phyloP scores from a whole-genome alignment of 495 filamentous ascomycete species.

The Penicillium longicatenatum region DNA sequence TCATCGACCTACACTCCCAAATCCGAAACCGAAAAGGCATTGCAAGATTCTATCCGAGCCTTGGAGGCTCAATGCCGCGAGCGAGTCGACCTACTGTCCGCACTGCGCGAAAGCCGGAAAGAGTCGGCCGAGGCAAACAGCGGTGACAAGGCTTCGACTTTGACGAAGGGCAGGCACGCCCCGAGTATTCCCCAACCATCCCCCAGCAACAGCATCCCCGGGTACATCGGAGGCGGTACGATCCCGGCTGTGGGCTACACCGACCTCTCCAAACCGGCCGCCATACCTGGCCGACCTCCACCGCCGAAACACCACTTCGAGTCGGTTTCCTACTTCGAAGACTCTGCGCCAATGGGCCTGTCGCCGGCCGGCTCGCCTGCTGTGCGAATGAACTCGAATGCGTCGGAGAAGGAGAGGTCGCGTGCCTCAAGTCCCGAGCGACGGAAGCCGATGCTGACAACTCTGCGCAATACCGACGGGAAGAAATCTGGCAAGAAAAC shows the following conservation, averaged over 20 bases:
- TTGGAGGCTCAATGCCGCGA: conserved; percentile 95
- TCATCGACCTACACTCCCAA: conserved; percentile 69
- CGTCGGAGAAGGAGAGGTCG: conserved; percentile 50
- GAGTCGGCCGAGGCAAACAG: conserved; percentile 50
- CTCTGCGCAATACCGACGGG: conserved; percentile 64
- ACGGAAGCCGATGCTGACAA: conserved; percentile 77
- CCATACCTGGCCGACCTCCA: conserved; percentile 62
- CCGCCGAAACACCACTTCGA: conserved; percentile 57
- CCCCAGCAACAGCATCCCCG: conserved; percentile 39
- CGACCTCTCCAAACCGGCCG: conserved; percentile 71
- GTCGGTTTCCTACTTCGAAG: conserved; percentile 17
- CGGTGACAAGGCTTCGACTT: conserved; percentile 20
- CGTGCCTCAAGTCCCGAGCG: conserved; percentile 74
- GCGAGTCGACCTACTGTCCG: conserved; percentile 83
- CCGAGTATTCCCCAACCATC: conserved; percentile 11
- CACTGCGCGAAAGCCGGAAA: conserved; percentile 73
- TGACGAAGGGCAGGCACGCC: conserved; percentile 21
- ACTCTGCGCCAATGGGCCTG: conserved; percentile 8
- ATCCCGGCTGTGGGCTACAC: conserved; percentile 77
- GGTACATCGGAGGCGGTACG: conserved; percentile 77
- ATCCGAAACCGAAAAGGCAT: conserved; percentile 80
- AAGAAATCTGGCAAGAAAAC: conserved; percentile 59
- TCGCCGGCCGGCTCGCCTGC: conserved; percentile 30
- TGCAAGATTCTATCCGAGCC: conserved; percentile 77
- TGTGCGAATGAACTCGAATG: conserved; percentile 40